Base-by-base conservation (phyloP, 768 basidiomycete species). In the Steccherinum ochraceum region DNA sequence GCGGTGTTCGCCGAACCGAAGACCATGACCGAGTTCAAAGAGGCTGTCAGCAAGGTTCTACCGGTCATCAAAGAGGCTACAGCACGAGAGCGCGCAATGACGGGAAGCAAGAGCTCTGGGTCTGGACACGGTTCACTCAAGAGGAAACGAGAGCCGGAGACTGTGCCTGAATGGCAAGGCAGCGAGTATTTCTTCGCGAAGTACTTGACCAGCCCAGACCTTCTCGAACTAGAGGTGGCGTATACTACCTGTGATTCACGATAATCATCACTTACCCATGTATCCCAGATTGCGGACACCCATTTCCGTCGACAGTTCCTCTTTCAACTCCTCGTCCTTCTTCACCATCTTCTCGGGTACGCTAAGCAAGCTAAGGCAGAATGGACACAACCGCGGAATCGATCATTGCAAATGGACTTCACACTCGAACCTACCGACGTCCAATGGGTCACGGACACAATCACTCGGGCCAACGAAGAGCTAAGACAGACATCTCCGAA, bases 281-380 rank as follows among this genome's bases (percentile, higher is more conserved):
- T n/a, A n/a, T 45, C 55, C 5, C 61, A 93, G 92, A 80, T 94
- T 48, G 86, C 91, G 19, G 93, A 94, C 61, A 88, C 88, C 0
- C 81, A 88, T 59, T 96, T 96, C 73, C 86, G 93, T n/a, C 83
- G 91, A 13, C 93, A 95, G 68, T 83, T 93, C 67, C 75, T 95
- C 18, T 84, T 94, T 62, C 93, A 96, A 60, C 69, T 90, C 2
- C 72, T 89, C 18, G 86, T 89, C 40, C 73, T 89, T n/a, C 74
- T 91, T 40, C 75, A 81, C 46, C 86, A 90, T 62, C 75, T 93
- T 23, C 73, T 85, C 19, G 80, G 75, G 2, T 89, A 89, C 62
- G 90, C 89, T 0, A 84, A 85, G 56, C 54, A 75, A 2, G 75
- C 77, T 1, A 90, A 91, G 58, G 67, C 72, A 0, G 60, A 69